These are phyloP conservation scores for Luffa aegyptiaca DNA, from an alignment of 306 rosid species.

Conservation along the genomic window DNA sequence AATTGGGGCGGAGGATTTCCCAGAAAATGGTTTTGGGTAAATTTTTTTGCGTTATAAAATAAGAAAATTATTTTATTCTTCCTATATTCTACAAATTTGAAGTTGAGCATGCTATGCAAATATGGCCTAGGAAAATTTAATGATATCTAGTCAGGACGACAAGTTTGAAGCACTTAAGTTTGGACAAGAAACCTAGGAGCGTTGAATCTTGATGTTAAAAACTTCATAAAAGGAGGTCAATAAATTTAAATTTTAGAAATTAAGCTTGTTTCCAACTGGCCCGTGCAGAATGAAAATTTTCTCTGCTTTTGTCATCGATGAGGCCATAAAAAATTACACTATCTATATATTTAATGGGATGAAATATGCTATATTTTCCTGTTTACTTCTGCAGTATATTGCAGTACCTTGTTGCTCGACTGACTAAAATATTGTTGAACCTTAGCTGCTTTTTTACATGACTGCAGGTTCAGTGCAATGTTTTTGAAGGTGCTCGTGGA, in stretches of 20 bases:
- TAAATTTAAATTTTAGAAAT: neutral
- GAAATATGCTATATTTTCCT: neutral
- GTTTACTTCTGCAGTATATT: neutral
- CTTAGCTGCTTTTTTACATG: slow-evolving; percentile 3
- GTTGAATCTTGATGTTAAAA: neutral
- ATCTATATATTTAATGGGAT: neutral
- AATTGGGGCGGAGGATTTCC: slow-evolving; percentile 99
- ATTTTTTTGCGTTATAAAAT: neutral
- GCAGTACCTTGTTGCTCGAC: neutral
- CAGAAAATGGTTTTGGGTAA: slow-evolving; percentile 99
- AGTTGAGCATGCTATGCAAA: neutral
- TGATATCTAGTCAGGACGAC: neutral
- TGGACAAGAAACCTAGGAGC: neutral
- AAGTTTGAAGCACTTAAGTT: neutral
- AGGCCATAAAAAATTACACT: neutral
- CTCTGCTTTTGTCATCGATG: neutral
- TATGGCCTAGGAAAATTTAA: neutral
- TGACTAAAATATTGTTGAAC: neutral
- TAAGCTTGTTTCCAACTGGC: neutral
- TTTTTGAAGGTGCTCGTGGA: slow-evolving; percentile 75
- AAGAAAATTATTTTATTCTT: neutral
- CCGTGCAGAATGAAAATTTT: neutral
- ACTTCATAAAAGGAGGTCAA: neutral
- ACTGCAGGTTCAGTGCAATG: slow-evolving; percentile 78
- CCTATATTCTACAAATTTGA: neutral